Evolutionary conservation across 345 rosid genomes (phyloP), one percentile per base, ranked within the genome.

Genomic region (Aquilaria malaccensis): DNA sequence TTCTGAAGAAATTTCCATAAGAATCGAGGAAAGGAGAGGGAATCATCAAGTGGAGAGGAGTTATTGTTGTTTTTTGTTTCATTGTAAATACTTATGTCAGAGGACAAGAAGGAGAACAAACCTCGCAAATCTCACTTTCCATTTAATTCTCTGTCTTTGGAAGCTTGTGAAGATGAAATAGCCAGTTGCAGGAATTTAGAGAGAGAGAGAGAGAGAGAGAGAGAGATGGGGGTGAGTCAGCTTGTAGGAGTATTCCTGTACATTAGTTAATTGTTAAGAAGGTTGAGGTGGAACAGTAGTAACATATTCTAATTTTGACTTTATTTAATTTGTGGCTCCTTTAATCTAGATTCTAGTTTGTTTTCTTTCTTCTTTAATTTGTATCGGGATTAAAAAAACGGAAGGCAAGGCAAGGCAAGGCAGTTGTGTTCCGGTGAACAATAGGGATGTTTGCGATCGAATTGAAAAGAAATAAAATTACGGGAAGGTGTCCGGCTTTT

Each of bases 71-170:
- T 73, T 50, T 47, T 3, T 45, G 61, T 63, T 59, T 65, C 62
- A 55, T 61, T 51, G 58, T 66, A 69, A 71, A 53, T 50, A 4
- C 43, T 37, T 37, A 75, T 71, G 50, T 3, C 58, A 56, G 47
- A 62, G 65, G 75, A 77, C 75, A 74, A 80, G 67, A 56, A 66
- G 68, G 61, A 72, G 72, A 77, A 82, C 67, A 74, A 76, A 77
- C 59, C 71, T 72, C 64, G 79, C 70, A 77, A 81, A 80, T 78
- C 94, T 77, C 81, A 79, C 87, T 86, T 86, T 88, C 96, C 82
- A 80, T 80, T 81, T 4, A 81, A 83, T 84, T 85, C 91, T 78
- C 95, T 77, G 78, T 65, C 87, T 86, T 92, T 85, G 93, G 91
- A 82, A 81, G 88, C 78, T 87, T 83, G 87, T 77, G 84, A 62